These are phyloP conservation scores for Wilhelminamyces savonicus DNA, from an alignment of 805 yeast species.

Conservation along the genomic window DNA sequence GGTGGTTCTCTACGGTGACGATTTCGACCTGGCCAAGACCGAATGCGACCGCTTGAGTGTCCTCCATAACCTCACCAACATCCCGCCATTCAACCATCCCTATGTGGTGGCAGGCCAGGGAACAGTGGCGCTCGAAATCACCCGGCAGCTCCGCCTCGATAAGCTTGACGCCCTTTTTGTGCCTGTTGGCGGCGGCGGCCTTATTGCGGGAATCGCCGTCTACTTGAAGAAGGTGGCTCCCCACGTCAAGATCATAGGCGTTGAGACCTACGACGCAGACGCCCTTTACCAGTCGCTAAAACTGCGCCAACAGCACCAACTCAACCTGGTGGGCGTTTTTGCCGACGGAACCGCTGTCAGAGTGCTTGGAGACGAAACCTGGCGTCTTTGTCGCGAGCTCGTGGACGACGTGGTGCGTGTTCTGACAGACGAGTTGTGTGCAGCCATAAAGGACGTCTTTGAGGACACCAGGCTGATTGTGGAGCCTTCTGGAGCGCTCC, in stretches of 20 bases:
- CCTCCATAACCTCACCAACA: conserved; percentile 72
- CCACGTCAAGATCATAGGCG: conserved; percentile 93
- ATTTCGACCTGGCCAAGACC: conserved; percentile 88
- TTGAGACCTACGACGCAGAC: conserved; percentile 93
- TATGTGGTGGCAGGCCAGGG: conserved; percentile 99
- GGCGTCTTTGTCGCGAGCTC: conserved; percentile 65
- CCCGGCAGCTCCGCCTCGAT: conserved; percentile 77
- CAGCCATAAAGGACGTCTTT: conserved; percentile 94
- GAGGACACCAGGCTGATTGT: conserved; percentile 91
- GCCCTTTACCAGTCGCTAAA: conserved; percentile 74
- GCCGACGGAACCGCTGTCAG: conserved; percentile 99
- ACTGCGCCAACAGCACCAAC: conserved; percentile 44
- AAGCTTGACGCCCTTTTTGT: conserved; percentile 82
- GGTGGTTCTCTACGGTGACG: conserved; percentile 90
- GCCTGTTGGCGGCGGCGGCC: conserved; percentile 97
- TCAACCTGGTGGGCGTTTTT: conserved; percentile 83
- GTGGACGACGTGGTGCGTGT: conserved; percentile 90
- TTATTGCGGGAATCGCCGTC: conserved; percentile 84
- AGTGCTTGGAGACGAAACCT: conserved; percentile 84
- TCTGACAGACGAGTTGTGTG: conserved; percentile 87
- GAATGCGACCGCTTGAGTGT: conserved; percentile 73
- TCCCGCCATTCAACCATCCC: conserved; percentile 99
- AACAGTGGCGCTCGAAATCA: conserved; percentile 87
- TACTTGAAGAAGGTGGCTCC: conserved; percentile 95
- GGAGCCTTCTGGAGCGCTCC: conserved; percentile 96